Base-by-base conservation (phyloP, 164 flowering plant species). In the Akebia trifoliata region DNA sequence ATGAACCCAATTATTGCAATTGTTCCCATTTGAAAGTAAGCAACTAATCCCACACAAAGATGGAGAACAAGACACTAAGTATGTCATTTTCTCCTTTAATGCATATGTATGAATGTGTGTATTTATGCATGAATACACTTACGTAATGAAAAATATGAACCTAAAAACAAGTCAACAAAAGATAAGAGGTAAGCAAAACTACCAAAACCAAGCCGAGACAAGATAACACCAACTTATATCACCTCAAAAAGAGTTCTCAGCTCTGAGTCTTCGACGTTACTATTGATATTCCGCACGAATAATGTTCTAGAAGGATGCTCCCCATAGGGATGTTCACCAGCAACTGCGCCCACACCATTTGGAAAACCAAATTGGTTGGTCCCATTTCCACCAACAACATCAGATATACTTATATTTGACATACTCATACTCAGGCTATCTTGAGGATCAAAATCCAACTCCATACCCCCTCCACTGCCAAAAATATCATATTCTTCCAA, bases 221-320 rank as follows among this genome's bases (percentile, higher is more conserved):
- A 59, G 52, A 20, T 22, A 17, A 24, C 20, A 47, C 18, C 34
- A 35, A 26, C 43, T 29, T 45, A 28, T 15, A 52, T 61, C 75
- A 94, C 99, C 99, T 94, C 97, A 73, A 94, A 94, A 28, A 94
- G 87, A 36, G 77, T 56, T 64, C 66, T 81, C 57, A 94, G 72
- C 69, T 94, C 99, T 15, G 86, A 78, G 60, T 94, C 99, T 69
- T 94, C 99, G 48, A 94, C 96, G 67, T 88, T 90, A 60, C 99
- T 94, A 66, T 94, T 94, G 17, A 94, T 94, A 61, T 94, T 94
- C 21, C 99, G 81, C 54, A 94, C 99, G 71, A 94, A 94, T 59
- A 94, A 69, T 39, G 99, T 94, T 67, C 99, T 81, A 1, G 99
- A 94, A 51, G 99, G 99, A 74, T 90, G 99, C 72, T 94, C 97